These are phyloP conservation scores for Penicillium sp. DNA, from an alignment of 2,329 filamentous ascomycete genomes.

Conservation along the genomic window DNA sequence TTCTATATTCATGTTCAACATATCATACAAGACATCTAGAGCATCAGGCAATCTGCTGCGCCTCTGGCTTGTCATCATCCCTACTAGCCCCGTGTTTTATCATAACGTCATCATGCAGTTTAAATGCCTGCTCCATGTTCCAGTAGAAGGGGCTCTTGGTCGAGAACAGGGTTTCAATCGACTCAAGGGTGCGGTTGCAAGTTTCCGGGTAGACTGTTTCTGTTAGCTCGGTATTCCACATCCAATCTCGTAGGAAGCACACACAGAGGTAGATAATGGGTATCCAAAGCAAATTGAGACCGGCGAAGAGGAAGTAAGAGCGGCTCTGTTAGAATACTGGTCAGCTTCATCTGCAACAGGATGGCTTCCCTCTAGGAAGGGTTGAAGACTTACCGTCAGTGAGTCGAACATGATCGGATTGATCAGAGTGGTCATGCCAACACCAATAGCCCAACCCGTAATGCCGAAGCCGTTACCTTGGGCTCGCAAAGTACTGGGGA, in stretches of 20 bases:
- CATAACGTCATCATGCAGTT: slow-evolving; percentile 31
- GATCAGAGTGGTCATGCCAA: slow-evolving; percentile 52
- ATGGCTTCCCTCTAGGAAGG: no score
- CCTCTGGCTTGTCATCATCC: neutral
- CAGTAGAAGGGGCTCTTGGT: slow-evolving; percentile 44
- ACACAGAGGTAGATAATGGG: slow-evolving; percentile 47
- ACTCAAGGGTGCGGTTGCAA: slow-evolving; percentile 48
- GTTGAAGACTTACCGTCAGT: slow-evolving; percentile 11
- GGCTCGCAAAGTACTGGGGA: slow-evolving; percentile 54
- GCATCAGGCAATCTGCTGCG: neutral
- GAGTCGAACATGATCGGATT: slow-evolving; percentile 45
- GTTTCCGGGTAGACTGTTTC: slow-evolving; percentile 50
- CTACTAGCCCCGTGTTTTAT: slow-evolving; percentile 7
- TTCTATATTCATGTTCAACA: no score
- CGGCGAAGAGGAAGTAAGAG: slow-evolving; percentile 52
- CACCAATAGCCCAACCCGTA: slow-evolving; percentile 56
- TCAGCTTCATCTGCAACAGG: slow-evolving; percentile 1
- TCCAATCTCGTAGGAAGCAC: neutral
- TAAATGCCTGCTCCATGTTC: slow-evolving; percentile 45
- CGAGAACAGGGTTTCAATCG: slow-evolving; percentile 50
- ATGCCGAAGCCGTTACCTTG: slow-evolving; percentile 58
- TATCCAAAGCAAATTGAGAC: slow-evolving; percentile 50
- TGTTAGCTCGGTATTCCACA: slow-evolving; percentile 2
- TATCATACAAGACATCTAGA: no score
- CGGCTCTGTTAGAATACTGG: slow-evolving; percentile 29